Evolutionary conservation across 495 filamentous ascomycete genomes (phyloP).

Genomic region (Mycothermus thermophilus): DNA sequence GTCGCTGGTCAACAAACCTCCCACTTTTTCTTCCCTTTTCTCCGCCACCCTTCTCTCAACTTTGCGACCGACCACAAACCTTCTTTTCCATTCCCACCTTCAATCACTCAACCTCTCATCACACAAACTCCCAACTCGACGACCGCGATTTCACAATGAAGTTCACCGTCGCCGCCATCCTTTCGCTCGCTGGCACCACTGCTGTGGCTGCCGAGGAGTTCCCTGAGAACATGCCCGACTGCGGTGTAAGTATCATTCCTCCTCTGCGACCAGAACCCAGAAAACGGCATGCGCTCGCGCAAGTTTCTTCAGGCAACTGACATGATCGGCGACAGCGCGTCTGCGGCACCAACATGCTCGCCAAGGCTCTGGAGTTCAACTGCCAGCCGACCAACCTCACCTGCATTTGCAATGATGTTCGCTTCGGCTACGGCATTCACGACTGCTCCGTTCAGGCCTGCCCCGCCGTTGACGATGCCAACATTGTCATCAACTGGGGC

Average conservation of each 20-base stretch:
- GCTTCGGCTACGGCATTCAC: conserved; percentile 64
- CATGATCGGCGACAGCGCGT: conserved; percentile 37
- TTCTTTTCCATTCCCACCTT: background rate
- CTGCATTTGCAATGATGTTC: conserved; percentile 55
- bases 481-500: conserved; percentile 21
- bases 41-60: too few species aligned
- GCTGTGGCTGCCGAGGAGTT: conserved; percentile 17
- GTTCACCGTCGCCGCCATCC: conserved; percentile 16
- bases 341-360: conserved; percentile 62
- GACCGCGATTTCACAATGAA: conserved; percentile 25
- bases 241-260: conserved; percentile 26
- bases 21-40: background rate
- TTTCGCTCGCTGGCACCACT: conserved; percentile 18
- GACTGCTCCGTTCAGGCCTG: conserved; percentile 66
- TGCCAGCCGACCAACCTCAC: conserved; percentile 40
- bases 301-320: too few species aligned
- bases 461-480: conserved; percentile 19
- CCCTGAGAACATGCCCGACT: conserved; percentile 19
- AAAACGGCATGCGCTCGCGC: too few species aligned
- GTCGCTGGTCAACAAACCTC: background rate
- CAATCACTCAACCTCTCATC: background rate
- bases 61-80: background rate
- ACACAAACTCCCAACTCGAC: background rate
- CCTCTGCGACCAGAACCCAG: background rate
- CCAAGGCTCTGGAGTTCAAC: conserved; percentile 43